Evolutionary conservation across 352 stramenopile species (phyloP).

Genomic region (Globisporangium carolinianum): DNA sequence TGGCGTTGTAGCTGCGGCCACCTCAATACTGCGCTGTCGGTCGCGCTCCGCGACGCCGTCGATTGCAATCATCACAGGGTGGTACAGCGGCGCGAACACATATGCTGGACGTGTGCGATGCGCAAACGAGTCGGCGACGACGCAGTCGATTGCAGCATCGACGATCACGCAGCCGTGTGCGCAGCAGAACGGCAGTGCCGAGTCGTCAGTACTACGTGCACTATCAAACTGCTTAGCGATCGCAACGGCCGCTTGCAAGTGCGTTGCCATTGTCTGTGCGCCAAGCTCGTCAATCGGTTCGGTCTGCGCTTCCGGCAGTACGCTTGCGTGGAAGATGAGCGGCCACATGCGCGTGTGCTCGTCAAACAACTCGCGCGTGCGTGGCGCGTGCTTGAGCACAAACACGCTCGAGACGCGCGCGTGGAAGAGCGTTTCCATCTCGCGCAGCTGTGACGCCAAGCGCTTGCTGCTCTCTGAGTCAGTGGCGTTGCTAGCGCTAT

Average conservation of each 20-base stretch:
- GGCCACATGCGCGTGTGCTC: constrained; percentile 58
- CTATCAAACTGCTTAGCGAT: constrained; percentile 14
- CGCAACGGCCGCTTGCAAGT: constrained; percentile 19
- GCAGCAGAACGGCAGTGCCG: constrained; percentile 25
- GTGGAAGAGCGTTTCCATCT: constrained; percentile 37
- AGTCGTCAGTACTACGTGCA: constrained; percentile 9
- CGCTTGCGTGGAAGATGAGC: constrained; percentile 74
- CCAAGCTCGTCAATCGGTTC: constrained; percentile 39
- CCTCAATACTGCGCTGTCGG: constrained; percentile 20
- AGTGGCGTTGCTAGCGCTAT: neutral
- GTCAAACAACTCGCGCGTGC: constrained; percentile 55
- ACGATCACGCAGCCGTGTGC: constrained; percentile 48
- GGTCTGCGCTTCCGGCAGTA: constrained; percentile 29
- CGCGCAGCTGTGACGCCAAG: neutral
- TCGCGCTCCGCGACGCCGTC: constrained; percentile 60
- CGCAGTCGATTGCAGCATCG: constrained; percentile 18
- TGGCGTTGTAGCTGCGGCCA: neutral
- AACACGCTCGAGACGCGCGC: constrained; percentile 34
- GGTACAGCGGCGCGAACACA: constrained; percentile 46
- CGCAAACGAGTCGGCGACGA: constrained; percentile 23
- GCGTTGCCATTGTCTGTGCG: constrained; percentile 20
- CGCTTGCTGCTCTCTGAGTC: constrained; percentile 2
- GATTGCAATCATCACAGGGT: constrained; percentile 65
- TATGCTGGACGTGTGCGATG: constrained; percentile 10
- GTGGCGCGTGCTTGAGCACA: constrained; percentile 46